These are phyloP conservation scores for Salix brachista DNA, from an alignment of 345 rosid species.

Conservation along the genomic window DNA sequence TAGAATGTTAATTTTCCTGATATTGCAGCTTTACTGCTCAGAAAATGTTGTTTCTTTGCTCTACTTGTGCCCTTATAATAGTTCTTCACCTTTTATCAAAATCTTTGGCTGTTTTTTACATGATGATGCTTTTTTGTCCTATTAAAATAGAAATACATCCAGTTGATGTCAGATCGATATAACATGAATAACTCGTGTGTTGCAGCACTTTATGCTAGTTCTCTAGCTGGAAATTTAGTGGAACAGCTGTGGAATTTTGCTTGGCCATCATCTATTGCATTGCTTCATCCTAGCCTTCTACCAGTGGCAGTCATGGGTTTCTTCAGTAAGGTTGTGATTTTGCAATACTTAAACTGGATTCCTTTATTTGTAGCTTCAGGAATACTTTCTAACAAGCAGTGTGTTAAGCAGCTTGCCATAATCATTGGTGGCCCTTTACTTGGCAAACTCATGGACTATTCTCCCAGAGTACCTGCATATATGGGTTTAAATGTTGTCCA, in stretches of 20 bases:
- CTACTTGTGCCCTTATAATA: neutral
- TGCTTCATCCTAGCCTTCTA: slow-evolving; percentile 89
- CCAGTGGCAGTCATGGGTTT: slow-evolving; percentile 93
- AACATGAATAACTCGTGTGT: slow-evolving; percentile 7
- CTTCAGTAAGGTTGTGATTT: slow-evolving; percentile 54
- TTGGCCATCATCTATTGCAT: slow-evolving; percentile 92
- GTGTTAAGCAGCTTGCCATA: slow-evolving; percentile 48
- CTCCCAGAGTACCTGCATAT: slow-evolving; percentile 79
- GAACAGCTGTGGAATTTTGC: slow-evolving; percentile 93
- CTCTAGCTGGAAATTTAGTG: slow-evolving; percentile 76
- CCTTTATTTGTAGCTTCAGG: neutral
- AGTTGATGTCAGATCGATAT: slow-evolving; percentile 1
- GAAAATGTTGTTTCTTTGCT: neutral
- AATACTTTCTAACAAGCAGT: slow-evolving; percentile 8
- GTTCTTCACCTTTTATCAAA: neutral
- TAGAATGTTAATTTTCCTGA: neutral
- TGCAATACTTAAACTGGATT: neutral
- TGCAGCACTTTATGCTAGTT: slow-evolving; percentile 72
- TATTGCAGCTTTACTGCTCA: neutral
- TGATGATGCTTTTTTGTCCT: neutral
- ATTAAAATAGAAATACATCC: neutral
- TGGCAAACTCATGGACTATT: slow-evolving; percentile 86
- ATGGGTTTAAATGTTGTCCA: slow-evolving; percentile 66
- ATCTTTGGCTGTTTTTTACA: neutral
- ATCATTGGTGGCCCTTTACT: slow-evolving; percentile 83